Evolutionary conservation across 1,284 basidiomycete species (phyloP), one percentile per base, ranked within the genome.

Genomic region (Rhodotorula sp.): DNA sequence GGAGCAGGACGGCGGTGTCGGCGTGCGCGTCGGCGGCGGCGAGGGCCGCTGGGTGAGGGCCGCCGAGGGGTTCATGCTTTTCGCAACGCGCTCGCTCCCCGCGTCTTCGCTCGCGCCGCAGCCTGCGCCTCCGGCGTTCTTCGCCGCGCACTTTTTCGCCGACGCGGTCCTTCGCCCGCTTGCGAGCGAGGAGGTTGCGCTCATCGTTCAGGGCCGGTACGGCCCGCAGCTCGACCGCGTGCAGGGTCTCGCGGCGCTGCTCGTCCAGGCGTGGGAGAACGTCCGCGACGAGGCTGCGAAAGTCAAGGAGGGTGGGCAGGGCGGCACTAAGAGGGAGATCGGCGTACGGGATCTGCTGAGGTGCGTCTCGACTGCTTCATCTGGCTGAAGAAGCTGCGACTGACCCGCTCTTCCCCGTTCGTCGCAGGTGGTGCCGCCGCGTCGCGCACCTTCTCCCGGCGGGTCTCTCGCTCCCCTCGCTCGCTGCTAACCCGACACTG

Each of bases 321-420:
- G 80, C 4, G 83, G 82, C 2, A 82, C 80, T 53, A 81, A 80
- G 67, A 81, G 84, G 32, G 81, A 82, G 55, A 83, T 92, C 59
- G 93, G 94, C 3, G 81, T 97, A 64, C 86, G 93, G 32, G 94
- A 98, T 80, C 83, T 98, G 65, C 89, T 94, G 81, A 66, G 75
- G 74, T 70, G 25, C 41, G 72, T 7, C 44, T 51, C 51, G 32
- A 34, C 29, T 48, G 22, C 29, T 7, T 19, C 15, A 7, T 32
- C 13, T 29, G 6, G 15, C 29, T 8, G 50, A 27, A 50, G 2
- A 2, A 6, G 5, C n/a, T 13, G 48, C 15, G 48, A 29, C 61
- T 65, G 44, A 51, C 32, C 15, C 46, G 25, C 48, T 50, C 7
- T 44, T 46, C 44, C 10, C 13, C n/a, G 4, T 7, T 12, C 7